Evolutionary conservation across 495 filamentous ascomycete genomes (phyloP).

Genomic region (Hyaloscypha finlandica): DNA sequence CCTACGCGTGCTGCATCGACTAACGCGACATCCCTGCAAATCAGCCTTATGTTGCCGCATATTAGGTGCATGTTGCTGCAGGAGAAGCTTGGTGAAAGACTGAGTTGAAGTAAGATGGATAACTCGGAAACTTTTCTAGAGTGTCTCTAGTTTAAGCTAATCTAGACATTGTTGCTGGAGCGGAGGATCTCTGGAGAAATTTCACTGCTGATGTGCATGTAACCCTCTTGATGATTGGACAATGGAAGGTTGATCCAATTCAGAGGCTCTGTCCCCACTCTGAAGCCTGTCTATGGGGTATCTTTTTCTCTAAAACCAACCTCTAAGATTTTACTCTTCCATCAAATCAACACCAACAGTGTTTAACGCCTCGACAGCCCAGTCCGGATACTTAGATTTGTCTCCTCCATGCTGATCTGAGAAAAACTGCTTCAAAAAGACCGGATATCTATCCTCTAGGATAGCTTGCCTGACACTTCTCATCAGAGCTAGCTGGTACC

Average conservation of each 20-base stretch:
- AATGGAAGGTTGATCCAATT: not conserved
- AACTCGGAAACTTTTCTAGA: not conserved
- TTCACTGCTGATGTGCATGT: not conserved
- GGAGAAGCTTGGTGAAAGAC: not conserved
- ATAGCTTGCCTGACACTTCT: conserved; percentile 71
- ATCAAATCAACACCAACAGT: conserved; percentile 85
- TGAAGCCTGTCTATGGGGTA: conserved; percentile 14
- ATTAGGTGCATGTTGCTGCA: not conserved
- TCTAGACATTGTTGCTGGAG: not conserved
- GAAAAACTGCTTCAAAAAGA: conserved; percentile 80
- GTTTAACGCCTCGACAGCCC: conserved; percentile 81
- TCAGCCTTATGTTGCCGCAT: conserved; percentile 18
- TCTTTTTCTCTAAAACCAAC: not conserved
- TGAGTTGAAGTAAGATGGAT: too few species aligned
- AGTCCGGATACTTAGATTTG: conserved; percentile 68
- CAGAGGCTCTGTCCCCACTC: not conserved
- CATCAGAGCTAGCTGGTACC: conserved; percentile 87
- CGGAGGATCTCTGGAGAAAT: not conserved
- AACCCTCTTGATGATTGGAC: not conserved
- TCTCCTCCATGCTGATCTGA: conserved; percentile 66
- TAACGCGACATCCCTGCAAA: conserved; percentile 9
- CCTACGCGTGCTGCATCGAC: conserved; percentile 13
- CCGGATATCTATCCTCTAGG: conserved; percentile 77
- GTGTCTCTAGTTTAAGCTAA: not conserved
- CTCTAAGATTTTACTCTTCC: conserved; percentile 31